Evolutionary conservation across 129 eudicot species (phyloP), one percentile per base, ranked within the genome.

Genomic region (Chrysanthemum lavandulifolium): DNA sequence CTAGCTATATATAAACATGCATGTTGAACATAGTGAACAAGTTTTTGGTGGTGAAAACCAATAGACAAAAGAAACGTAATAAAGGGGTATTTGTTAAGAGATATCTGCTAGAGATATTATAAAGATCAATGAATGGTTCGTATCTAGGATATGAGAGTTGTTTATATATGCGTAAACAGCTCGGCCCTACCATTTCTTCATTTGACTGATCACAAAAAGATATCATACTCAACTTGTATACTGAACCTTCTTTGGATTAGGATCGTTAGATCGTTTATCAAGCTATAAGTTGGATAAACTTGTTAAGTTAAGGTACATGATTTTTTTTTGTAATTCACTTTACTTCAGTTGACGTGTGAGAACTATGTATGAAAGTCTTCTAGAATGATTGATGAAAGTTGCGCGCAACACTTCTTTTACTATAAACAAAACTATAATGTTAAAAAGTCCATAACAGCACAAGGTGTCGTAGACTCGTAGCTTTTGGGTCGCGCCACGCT

Each of bases 11-110:
- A 23, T 70, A 61, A 61, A 75, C 61, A 67, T 16, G 72, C 61
- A 67, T 16, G 72, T 52, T 59, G 81, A 70, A 70, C 64, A 51
- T 65, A 52, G 43, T 72, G 67, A 29, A 45, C 27, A 63, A 62
- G 67, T 62, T 71, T 52, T 62, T 69, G 66, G 65, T 60, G 49
- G 68, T 79, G 65, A 72, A 71, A 66, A 65, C 80, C 64, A 73
- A 40, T 61, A 79, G 31, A 79, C 68, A 72, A 49, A 66, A 57
- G 49, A 54, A 14, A 65, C 40, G 63, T 59, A 50, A 53, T 16
- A 57, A 33, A 47, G 31, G 16, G 72, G 59, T 61, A 57, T 72
- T 27, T 57, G 65, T 33, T 18, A 6, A 40, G 56, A 60, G 77
- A 52, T 31, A 62, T 18, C 53, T 65, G 13, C 36, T 31, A 31